Evolutionary conservation across 257 asterid genomes (phyloP).

Genomic region (Agastache rugosa): DNA sequence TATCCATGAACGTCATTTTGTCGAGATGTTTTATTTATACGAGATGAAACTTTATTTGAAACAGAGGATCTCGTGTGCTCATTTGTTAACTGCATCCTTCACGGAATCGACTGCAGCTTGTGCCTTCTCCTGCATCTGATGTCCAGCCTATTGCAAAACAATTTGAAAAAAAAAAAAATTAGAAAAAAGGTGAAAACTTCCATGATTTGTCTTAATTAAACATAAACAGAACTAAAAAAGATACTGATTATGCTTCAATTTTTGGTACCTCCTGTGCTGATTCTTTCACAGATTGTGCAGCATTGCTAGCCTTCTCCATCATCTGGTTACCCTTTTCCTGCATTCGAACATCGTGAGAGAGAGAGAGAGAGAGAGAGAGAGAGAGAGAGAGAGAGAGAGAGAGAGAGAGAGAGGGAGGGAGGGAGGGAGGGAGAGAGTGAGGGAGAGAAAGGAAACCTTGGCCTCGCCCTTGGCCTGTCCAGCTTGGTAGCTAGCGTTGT

Average conservation of each 20-base stretch:
- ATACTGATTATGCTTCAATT: not conserved
- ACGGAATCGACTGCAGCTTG: slow-evolving; percentile 50
- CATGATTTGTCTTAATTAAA: not conserved
- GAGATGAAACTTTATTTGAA: not conserved
- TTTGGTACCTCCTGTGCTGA: slow-evolving; percentile 47
- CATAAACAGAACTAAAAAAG: not conserved
- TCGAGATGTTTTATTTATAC: not conserved
- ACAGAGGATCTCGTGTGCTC: slow-evolving; percentile 8
- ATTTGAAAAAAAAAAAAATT: not conserved
- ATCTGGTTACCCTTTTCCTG: slow-evolving; percentile 62
- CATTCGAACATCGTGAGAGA: not conserved
- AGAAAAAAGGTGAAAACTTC: not conserved
- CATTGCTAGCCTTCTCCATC: slow-evolving; percentile 59
- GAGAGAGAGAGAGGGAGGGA: too few species aligned
- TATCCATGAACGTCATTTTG: not conserved
- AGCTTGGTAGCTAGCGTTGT: slow-evolving; percentile 60
- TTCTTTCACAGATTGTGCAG: slow-evolving; percentile 61
- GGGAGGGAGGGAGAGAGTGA: not conserved
- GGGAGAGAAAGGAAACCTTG: slow-evolving; percentile 34
- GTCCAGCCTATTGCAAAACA: slow-evolving; percentile 43
- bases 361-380: not conserved
- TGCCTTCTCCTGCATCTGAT: slow-evolving; percentile 47
- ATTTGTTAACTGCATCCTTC: slow-evolving; percentile 56
- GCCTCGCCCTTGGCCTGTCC: slow-evolving; percentile 68
- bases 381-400: too few species aligned